phyloP scores from a whole-genome alignment of 164 flowering plant genomes.

The Vitis rupestris region DNA sequence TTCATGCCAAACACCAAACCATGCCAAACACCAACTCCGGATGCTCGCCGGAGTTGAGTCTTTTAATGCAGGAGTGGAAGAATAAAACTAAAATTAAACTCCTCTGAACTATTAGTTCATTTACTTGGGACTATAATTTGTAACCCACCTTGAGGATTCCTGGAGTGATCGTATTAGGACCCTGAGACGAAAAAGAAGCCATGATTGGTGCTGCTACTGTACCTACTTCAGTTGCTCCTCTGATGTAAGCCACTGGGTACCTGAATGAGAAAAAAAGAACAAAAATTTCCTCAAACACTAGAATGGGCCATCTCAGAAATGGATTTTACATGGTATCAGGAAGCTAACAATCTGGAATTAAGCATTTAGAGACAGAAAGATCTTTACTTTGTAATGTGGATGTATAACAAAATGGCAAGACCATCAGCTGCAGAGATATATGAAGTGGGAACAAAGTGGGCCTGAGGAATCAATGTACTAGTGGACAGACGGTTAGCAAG shows the following conservation, averaged over 20 bases:
- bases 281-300: neutral
- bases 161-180: neutral
- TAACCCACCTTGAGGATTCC: neutral
- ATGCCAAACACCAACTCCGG: too few relatives aligned
- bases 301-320: too few relatives aligned
- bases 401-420: constrained; percentile 1
- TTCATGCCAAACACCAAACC: too few relatives aligned
- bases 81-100: too few relatives aligned
- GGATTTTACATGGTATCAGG: neutral
- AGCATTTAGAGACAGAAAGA: neutral
- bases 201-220: neutral
- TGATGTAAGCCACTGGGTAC: too few relatives aligned
- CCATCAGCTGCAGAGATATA: constrained; percentile 2
- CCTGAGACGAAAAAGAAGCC: neutral
- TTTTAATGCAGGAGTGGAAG: too few relatives aligned
- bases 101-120: too few relatives aligned
- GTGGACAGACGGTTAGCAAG: neutral
- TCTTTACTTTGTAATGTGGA: neutral
- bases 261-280: too few relatives aligned
- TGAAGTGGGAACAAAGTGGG: constrained; percentile 3
- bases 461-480: neutral
- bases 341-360: neutral
- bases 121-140: too few relatives aligned
- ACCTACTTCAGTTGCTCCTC: too few relatives aligned
- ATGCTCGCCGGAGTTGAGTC: too few relatives aligned